phyloP scores from a whole-genome alignment of 78 protist species.

The Parvularia atlantis region DNA sequence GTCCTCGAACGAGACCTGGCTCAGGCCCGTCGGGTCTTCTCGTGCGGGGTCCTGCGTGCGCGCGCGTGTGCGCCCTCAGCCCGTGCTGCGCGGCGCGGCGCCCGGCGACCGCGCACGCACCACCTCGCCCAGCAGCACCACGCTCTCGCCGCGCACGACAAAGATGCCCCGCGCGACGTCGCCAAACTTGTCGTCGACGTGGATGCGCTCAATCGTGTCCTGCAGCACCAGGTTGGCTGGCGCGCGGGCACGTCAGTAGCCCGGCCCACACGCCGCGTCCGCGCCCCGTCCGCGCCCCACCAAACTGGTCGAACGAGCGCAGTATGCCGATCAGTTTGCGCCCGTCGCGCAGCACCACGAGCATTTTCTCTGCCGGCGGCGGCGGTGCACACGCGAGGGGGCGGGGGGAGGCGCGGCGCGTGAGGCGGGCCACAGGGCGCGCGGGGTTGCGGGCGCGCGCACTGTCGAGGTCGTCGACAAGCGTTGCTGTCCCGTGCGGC shows the following conservation, averaged over 20 bases:
- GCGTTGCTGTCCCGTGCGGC: no score
- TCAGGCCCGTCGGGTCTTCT: no score
- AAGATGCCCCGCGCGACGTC: conserved; percentile 58
- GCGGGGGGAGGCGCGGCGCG: no score
- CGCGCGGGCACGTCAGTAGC: no score
- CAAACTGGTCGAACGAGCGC: conserved; percentile 78
- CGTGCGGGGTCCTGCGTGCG: no score
- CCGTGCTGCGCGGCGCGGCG: no score
- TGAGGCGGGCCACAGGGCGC: no score
- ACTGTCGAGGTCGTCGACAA: no score
- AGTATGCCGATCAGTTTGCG: conserved; percentile 63
- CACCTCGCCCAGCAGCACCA: conserved; percentile 56
- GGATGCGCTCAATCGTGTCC: conserved; percentile 56
- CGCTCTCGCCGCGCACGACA: conserved; percentile 69
- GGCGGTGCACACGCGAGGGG: no score
- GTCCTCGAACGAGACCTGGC: no score
- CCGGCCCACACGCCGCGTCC: neutral
- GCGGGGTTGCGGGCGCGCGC: no score
- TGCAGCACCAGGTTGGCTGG: conserved; percentile 65
- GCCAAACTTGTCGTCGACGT: conserved; percentile 44
- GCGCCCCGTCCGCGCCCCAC: conserved; percentile 1
- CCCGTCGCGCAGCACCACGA: conserved; percentile 75
- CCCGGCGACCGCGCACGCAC: conserved; percentile 2
- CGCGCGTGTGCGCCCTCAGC: no score
- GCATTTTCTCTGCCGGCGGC: conserved; percentile 48